These are phyloP conservation scores for Metarhizium sp. DNA, from an alignment of 2,329 filamentous ascomycete species.

Conservation along the genomic window DNA sequence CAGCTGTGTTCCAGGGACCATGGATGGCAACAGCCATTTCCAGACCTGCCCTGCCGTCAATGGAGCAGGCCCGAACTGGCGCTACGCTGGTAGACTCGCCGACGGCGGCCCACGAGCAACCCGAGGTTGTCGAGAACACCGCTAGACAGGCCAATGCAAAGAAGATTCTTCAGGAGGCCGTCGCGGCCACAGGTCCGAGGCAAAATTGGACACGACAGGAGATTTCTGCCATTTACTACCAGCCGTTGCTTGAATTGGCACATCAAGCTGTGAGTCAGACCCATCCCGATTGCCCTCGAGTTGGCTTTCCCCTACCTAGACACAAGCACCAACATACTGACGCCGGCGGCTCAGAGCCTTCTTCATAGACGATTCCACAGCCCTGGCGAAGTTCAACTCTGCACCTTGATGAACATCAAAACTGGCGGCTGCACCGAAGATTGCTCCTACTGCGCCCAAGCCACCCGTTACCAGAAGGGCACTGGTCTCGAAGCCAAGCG, in stretches of 20 bases:
- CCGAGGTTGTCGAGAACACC: slow-evolving; percentile 2
- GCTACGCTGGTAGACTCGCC: slow-evolving; percentile 10
- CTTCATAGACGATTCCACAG: slow-evolving; percentile 81
- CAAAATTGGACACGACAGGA: slow-evolving; percentile 76
- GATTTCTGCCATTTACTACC: slow-evolving; percentile 73
- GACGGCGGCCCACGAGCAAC: slow-evolving; percentile 3
- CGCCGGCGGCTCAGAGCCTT: slow-evolving; percentile 41
- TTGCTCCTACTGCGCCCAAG: slow-evolving; percentile 88
- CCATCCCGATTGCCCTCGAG: neutral
- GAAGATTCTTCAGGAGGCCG: slow-evolving; percentile 38
- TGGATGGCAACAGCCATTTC: slow-evolving; percentile 1
- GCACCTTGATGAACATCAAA: slow-evolving; percentile 95
- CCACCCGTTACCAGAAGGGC: slow-evolving; percentile 67
- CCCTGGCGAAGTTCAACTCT: slow-evolving; percentile 78
- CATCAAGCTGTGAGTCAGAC: slow-evolving; percentile 55
- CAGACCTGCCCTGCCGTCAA: neutral
- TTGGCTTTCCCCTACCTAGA: no score
- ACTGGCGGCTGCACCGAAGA: slow-evolving; percentile 88
- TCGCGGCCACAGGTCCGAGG: slow-evolving; percentile 51
- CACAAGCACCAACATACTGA: neutral
- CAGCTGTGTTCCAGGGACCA: slow-evolving; percentile 1
- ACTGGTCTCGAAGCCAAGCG: slow-evolving; percentile 73
- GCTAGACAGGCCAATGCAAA: slow-evolving; percentile 12
- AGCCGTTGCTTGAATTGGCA: slow-evolving; percentile 69
- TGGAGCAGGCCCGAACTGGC: slow-evolving; percentile 3